These are phyloP conservation scores for Clarireedia hainanense DNA, from an alignment of 2,329 filamentous ascomycete species.

Conservation along the genomic window DNA sequence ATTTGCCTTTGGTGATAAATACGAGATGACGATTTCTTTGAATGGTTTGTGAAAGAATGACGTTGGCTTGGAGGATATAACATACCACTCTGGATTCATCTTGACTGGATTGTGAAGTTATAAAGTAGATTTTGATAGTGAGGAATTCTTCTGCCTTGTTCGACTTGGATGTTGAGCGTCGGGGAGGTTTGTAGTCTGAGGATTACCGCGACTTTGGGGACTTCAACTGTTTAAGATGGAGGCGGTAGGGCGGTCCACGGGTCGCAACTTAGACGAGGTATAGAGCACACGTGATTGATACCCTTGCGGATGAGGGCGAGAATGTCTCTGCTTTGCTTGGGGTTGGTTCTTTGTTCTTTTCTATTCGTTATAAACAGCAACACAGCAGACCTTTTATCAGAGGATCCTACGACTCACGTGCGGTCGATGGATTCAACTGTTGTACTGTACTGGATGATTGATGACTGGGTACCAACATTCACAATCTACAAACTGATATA, in stretches of 20 bases:
- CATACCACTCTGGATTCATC: constrained; percentile 93
- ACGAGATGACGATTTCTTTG: constrained; percentile 9
- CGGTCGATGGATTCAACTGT: no score
- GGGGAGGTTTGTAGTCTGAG: not conserved
- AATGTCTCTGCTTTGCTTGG: not conserved
- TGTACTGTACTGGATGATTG: no score
- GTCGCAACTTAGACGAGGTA: constrained; percentile 5
- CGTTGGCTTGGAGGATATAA: constrained; percentile 24
- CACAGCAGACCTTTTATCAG: no score
- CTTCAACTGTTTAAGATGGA: constrained; percentile 10
- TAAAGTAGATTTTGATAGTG: constrained; percentile 10
- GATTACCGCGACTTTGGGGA: constrained; percentile 4
- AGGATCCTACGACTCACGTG: no score
- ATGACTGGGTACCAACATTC: no score
- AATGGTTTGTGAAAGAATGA: constrained; percentile 7
- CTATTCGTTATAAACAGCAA: no score
- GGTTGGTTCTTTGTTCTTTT: no score
- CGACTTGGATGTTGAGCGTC: constrained; percentile 6
- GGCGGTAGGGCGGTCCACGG: constrained; percentile 7
- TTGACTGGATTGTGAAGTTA: constrained; percentile 31
- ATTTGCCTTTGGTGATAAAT: not conserved
- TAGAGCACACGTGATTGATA: constrained; percentile 4
- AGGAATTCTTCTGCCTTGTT: not conserved
- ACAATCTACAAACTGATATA: no score
- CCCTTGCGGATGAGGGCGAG: not conserved